Evolutionary conservation across 805 yeast genomes (phyloP).

Genomic region (Clavispora vitiphila): DNA sequence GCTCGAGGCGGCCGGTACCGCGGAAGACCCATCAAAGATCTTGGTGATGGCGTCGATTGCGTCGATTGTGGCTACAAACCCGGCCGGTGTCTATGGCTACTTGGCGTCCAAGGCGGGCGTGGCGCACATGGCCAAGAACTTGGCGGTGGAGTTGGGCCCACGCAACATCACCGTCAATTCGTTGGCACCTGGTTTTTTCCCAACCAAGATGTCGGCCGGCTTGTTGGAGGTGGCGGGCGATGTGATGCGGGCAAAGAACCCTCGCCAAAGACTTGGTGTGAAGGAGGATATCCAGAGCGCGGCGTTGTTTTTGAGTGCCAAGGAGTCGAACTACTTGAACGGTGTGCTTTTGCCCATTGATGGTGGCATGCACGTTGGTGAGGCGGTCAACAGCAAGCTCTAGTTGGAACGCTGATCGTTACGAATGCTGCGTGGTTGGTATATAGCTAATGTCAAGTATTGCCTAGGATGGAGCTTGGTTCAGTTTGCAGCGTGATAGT

Average conservation of each 20-base stretch:
- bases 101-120: slow-evolving; percentile 73
- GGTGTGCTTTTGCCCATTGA: slow-evolving; percentile 67
- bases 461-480: no score
- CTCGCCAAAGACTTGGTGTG: slow-evolving; percentile 58
- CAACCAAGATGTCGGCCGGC: slow-evolving; percentile 70
- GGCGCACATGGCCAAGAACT: slow-evolving; percentile 57
- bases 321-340: slow-evolving; percentile 56
- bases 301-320: slow-evolving; percentile 49
- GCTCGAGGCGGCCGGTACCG: slow-evolving; percentile 46
- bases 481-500: no score
- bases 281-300: slow-evolving; percentile 55
- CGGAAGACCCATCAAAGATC: slow-evolving; percentile 58
- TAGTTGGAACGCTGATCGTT: no score
- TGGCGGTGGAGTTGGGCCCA: slow-evolving; percentile 65
- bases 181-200: slow-evolving; percentile 75
- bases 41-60: slow-evolving; percentile 65
- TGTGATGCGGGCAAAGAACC: slow-evolving; percentile 44
- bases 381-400: slow-evolving; percentile 12
- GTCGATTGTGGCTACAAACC: slow-evolving; percentile 40
- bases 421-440: no score
- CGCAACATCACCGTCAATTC: slow-evolving; percentile 63
- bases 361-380: slow-evolving; percentile 54
- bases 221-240: slow-evolving; percentile 49
- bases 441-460: no score
- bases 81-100: slow-evolving; percentile 65